Conservation (phyloP, 805 yeast genomes). For the Jamesozyma hellenica region DNA sequence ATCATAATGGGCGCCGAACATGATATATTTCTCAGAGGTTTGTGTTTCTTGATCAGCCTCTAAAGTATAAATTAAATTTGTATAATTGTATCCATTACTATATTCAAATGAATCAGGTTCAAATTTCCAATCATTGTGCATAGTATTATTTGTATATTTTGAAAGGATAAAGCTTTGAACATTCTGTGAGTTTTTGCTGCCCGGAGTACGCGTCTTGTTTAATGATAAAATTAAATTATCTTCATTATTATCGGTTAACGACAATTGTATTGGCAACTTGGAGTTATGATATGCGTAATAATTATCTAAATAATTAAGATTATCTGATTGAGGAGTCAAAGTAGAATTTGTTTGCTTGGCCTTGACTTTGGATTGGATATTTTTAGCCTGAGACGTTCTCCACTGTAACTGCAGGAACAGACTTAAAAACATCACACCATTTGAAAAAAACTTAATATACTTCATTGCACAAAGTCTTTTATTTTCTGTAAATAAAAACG, state of each 20-base stretch:
- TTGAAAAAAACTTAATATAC: too few species aligned
- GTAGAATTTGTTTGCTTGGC: too few species aligned
- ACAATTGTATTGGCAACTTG: constrained; percentile 3
- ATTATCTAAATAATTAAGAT: too few species aligned
- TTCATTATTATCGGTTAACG: constrained; percentile 1
- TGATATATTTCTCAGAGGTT: constrained; percentile 21
- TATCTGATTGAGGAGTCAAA: too few species aligned
- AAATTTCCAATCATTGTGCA: constrained; percentile 21
- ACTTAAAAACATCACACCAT: too few species aligned
- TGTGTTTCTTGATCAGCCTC: constrained; percentile 10
- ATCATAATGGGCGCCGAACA: constrained; percentile 49
- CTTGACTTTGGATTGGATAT: too few species aligned
- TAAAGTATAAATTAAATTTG: constrained; percentile 31
- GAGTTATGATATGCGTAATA: neutral
- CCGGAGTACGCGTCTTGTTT: constrained; percentile 35
- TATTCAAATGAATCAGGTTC: constrained; percentile 30
- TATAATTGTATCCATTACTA: constrained; percentile 29
- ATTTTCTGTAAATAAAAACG: too few species aligned
- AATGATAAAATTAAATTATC: constrained; percentile 24
- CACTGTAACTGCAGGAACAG: too few species aligned
- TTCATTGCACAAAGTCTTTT: too few species aligned
- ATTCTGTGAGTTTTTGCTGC: constrained; percentile 31
- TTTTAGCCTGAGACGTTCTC: too few species aligned
- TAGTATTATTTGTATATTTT: constrained; percentile 16
- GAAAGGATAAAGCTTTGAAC: constrained; percentile 31